Conservation (phyloP, 2,329 filamentous ascomycete genomes). For the Colletotrichum trifolii region DNA sequence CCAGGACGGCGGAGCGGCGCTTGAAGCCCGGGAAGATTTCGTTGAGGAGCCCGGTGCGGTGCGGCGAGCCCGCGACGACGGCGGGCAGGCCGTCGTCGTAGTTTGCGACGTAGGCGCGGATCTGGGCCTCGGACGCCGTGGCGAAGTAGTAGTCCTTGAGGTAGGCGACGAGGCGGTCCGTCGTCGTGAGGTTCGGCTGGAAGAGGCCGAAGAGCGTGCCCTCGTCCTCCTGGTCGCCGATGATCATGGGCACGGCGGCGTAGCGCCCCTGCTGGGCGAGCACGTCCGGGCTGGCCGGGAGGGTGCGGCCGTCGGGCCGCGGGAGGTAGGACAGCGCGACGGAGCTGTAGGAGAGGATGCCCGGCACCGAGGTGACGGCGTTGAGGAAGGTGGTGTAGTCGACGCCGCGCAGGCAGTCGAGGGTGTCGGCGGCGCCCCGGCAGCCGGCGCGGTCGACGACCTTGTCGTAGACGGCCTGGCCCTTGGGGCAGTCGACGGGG, state of each 20-base stretch:
- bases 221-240: slow-evolving; percentile 74
- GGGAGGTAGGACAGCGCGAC: slow-evolving; percentile 72
- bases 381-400: slow-evolving; percentile 63
- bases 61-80: slow-evolving; percentile 69
- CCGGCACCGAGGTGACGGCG: slow-evolving; percentile 69
- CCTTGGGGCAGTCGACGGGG: slow-evolving; percentile 65
- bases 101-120: slow-evolving; percentile 62
- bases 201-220: slow-evolving; percentile 72
- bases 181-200: slow-evolving; percentile 68
- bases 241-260: slow-evolving; percentile 69
- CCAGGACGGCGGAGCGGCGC: slow-evolving; percentile 69
- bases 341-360: slow-evolving; percentile 65
- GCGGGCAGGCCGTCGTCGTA: slow-evolving; percentile 62
- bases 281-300: slow-evolving; percentile 65
- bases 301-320: slow-evolving; percentile 66
- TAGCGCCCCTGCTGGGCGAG: slow-evolving; percentile 60
- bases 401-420: slow-evolving; percentile 65
- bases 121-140: slow-evolving; percentile 41
- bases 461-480: slow-evolving; percentile 64
- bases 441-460: slow-evolving; percentile 66
- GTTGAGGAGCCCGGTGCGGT: slow-evolving; percentile 66
- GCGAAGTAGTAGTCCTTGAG: slow-evolving; percentile 44
- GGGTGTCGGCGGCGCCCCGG: slow-evolving; percentile 55
- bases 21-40: slow-evolving; percentile 75
- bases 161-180: slow-evolving; percentile 51